Evolutionary conservation across 75 land plant species (phyloP).

Genomic region (Gnetum montanum): DNA sequence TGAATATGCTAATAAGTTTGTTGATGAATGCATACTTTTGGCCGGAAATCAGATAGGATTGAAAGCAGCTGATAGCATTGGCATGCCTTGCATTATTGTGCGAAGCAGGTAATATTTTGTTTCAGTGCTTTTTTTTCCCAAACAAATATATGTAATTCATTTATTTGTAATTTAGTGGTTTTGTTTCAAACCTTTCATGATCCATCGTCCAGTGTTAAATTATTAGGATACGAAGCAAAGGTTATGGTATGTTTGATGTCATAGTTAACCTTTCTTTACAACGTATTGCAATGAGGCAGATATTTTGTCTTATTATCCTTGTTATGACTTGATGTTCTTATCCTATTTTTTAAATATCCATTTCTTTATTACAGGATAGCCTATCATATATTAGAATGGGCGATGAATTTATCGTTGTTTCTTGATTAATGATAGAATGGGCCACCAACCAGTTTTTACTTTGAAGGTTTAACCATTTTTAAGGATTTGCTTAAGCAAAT

Average conservation of each 20-base stretch:
- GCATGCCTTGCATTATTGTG: slow-evolving; percentile 86
- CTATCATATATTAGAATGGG: too few relatives aligned
- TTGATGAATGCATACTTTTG: slow-evolving; percentile 61
- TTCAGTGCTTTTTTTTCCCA: background rate
- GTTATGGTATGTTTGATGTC: background rate
- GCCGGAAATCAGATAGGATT: slow-evolving; percentile 69
- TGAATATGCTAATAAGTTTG: slow-evolving; percentile 58
- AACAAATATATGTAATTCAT: background rate
- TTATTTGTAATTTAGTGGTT: background rate
- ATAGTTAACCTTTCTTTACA: background rate
- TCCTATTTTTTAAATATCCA: too few relatives aligned
- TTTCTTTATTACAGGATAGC: too few relatives aligned
- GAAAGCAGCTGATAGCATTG: slow-evolving; percentile 62
- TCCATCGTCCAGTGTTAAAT: background rate
- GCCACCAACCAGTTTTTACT: too few relatives aligned
- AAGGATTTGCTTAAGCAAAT: too few relatives aligned
- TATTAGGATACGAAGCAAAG: background rate
- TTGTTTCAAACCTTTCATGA: background rate
- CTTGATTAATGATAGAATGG: too few relatives aligned
- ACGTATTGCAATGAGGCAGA: background rate
- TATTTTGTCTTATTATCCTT: too few relatives aligned
- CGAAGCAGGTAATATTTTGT: slow-evolving; percentile 59
- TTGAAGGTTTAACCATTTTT: too few relatives aligned
- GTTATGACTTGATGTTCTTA: too few relatives aligned
- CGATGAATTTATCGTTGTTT: too few relatives aligned